Conservation (phyloP, 345 rosid species). For the Brassica incana region DNA sequence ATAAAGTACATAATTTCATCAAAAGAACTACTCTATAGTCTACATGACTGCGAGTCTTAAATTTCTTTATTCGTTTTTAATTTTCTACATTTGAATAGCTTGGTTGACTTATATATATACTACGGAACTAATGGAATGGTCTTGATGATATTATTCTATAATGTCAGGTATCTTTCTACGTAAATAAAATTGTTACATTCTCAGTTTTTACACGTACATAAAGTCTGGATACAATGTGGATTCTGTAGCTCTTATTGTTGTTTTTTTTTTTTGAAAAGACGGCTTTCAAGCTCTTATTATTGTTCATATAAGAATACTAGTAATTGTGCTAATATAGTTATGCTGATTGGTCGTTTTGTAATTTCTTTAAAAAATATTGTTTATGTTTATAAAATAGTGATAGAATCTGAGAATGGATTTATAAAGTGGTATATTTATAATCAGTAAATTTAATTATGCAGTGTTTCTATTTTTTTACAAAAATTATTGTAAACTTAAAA, state of each 20-base stretch:
- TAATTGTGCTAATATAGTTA: no score
- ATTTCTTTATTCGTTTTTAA: neutral
- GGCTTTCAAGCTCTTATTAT: neutral
- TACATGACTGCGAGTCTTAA: neutral
- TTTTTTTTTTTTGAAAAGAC: no score
- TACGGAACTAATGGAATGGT: neutral
- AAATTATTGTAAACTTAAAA: no score
- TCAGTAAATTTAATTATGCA: no score
- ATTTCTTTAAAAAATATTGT: no score
- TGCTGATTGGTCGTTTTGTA: no score
- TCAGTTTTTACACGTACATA: neutral
- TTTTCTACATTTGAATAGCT: constrained; percentile 1
- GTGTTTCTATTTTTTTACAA: no score
- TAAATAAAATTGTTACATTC: neutral
- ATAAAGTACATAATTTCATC: neutral
- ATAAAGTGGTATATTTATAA: no score
- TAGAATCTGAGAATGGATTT: no score
- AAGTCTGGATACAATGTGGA: neutral
- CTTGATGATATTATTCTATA: neutral
- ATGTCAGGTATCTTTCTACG: neutral
- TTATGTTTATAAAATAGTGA: no score
- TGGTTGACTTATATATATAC: neutral
- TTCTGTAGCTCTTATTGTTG: neutral
- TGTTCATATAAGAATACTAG: neutral
- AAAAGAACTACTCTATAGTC: no score